phyloP scores from a whole-genome alignment of 805 yeast species.

The Metschnikowia dekortorum region DNA sequence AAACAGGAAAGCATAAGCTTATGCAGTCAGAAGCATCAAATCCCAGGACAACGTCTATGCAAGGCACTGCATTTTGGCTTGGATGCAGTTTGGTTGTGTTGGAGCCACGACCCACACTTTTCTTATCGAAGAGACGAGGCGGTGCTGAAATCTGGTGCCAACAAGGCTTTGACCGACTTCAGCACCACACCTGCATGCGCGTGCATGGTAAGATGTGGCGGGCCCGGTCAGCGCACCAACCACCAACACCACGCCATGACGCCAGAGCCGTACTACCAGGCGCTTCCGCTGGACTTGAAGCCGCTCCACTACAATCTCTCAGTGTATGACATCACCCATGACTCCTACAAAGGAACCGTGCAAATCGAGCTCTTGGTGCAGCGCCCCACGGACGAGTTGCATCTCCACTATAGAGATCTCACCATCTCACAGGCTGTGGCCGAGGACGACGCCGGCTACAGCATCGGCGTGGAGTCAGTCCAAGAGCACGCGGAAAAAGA shows the following conservation, averaged over 20 bases:
- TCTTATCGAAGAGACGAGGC: no score
- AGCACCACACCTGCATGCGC: neutral
- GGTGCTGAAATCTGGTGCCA: no score
- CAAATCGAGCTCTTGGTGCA: slow-evolving; percentile 44
- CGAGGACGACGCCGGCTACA: slow-evolving; percentile 21
- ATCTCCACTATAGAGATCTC: slow-evolving; percentile 47
- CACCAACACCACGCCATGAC: neutral
- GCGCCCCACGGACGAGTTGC: slow-evolving; percentile 40
- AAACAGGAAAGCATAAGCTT: no score
- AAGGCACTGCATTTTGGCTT: no score
- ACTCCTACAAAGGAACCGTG: slow-evolving; percentile 46
- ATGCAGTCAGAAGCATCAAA: no score
- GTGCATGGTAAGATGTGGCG: neutral
- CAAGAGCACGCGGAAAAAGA: slow-evolving; percentile 52
- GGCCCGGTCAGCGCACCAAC: neutral
- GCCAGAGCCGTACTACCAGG: slow-evolving; percentile 32
- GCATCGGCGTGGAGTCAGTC: slow-evolving; percentile 21
- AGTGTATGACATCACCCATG: slow-evolving; percentile 47
- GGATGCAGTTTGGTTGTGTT: no score
- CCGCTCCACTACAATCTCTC: slow-evolving; percentile 71
- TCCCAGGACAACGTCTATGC: no score
- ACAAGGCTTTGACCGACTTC: no score
- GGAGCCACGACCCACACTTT: no score
- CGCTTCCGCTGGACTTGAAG: slow-evolving; percentile 59
- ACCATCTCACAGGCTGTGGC: slow-evolving; percentile 22